Evolutionary conservation across 306 rosid species (phyloP).

Genomic region (Cucumis hystrix): DNA sequence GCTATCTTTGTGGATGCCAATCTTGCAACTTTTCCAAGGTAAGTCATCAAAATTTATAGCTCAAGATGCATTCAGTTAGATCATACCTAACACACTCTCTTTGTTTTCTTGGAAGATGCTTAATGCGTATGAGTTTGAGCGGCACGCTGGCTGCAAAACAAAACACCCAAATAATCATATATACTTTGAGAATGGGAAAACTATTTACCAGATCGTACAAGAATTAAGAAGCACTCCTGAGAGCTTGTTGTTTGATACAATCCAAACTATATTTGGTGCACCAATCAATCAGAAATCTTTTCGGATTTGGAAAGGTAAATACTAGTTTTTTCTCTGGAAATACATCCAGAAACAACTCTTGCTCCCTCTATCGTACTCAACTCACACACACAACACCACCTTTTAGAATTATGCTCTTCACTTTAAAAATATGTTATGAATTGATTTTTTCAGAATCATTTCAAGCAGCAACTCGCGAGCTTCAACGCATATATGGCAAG

Average conservation of each 20-base stretch:
- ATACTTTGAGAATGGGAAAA: conserved; percentile 75
- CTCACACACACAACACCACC: neutral
- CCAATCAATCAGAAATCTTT: conserved; percentile 78
- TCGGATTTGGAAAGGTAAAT: conserved; percentile 64
- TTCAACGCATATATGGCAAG: conserved; percentile 84
- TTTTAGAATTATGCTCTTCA: neutral
- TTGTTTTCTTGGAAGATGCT: conserved; percentile 14
- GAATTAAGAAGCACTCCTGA: conserved; percentile 75
- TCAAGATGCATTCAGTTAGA: neutral
- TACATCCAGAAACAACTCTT: neutral
- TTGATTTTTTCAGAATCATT: conserved; percentile 50
- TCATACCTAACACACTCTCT: neutral
- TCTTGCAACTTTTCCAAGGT: conserved; percentile 57
- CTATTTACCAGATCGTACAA: conserved; percentile 71
- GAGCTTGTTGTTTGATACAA: conserved; percentile 59
- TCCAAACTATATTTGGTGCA: conserved; percentile 68
- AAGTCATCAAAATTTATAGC: conserved; percentile 5
- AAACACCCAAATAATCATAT: conserved; percentile 87
- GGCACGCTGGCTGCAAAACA: conserved; percentile 73
- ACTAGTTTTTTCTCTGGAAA: neutral
- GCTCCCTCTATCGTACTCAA: neutral
- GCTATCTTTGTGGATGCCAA: conserved; percentile 82
- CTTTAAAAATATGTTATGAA: neutral
- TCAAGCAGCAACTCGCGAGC: conserved; percentile 86
- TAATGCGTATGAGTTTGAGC: conserved; percentile 80